Evolutionary conservation across 75 land plant genomes (phyloP), one percentile per base, ranked within the genome.

Genomic region (Sequoia sempervirens): DNA sequence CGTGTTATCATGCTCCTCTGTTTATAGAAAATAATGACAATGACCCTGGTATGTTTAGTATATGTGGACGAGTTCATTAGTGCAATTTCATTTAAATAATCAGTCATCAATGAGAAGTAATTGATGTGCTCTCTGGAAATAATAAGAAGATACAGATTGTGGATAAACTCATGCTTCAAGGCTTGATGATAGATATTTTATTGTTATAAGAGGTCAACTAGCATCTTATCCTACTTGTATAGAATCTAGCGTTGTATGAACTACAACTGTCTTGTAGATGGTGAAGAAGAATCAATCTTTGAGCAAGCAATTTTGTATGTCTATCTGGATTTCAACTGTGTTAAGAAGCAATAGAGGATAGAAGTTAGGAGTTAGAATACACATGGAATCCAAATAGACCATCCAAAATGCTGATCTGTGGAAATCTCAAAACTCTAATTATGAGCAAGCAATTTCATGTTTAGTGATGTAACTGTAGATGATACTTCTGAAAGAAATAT

Each of bases 21-120:
- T 97, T 96, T 82, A 84, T 95, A 83, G 96, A 93, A 83, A 97
- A 97, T 84, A 84, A 90, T 47, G 99, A 91, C 85, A 91, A 85
- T 78, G 99, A 97, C 78, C 18, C 88, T 5, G 92, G 99, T 96
- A 91, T 56, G 80, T 36, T 34, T 53, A 23, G 45, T 70, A 26
- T 37, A 69, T 32, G 81, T 17, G 28, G 20, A 28, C 14, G 23
- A 75, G 28, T 78, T 66, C 8, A 36, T 37, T 38, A 7, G 32
- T 70, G 43, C 7, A 18, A 75, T 30, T 41, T 41, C 18, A 32
- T 38, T 83, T 83, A 10, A 81, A 20, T 12, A 8, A 83, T 32
- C 17, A 23, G 43, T 64, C 74, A 37, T 41, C 30, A 28, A 56
- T 82, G 28, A 50, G 46, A 73, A 75, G 5, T 5, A 75, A 17